A percentile compares a stretch with the other conserved stretches of the same genome.
These are phyloP conservation scores for Agaricales sp. DNA, from an alignment of 1,284 basidiomycete genomes.

Conservation along the genomic window DNA sequence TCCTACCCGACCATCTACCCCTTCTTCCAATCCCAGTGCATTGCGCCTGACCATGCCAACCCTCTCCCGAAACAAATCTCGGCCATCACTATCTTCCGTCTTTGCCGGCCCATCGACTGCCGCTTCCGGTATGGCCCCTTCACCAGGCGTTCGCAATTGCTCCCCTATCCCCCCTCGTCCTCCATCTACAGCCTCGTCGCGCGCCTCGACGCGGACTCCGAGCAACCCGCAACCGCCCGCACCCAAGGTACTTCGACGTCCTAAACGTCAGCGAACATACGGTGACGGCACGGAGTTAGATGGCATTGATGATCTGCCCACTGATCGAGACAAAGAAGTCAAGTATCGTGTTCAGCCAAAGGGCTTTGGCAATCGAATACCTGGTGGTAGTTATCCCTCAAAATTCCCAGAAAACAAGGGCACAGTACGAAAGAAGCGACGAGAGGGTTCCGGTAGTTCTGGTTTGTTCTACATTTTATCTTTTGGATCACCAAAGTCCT, in stretches of 20 bases:
- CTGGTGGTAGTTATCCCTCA: conserved; percentile 36
- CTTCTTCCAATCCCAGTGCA: conserved; percentile 62
- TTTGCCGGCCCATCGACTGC: conserved; percentile 40
- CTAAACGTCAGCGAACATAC: conserved; percentile 64
- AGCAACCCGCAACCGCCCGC: conserved; percentile 30
- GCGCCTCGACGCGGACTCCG: conserved; percentile 18
- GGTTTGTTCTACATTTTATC: conserved; percentile 25
- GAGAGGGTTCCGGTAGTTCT: conserved; percentile 26
- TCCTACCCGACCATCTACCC: conserved; percentile 67
- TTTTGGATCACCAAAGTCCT: background rate
- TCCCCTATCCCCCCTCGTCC: conserved; percentile 51
- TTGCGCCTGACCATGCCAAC: conserved; percentile 83
- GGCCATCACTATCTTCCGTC: conserved; percentile 63
- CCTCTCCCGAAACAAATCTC: conserved; percentile 51
- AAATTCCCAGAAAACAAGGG: conserved; percentile 38
- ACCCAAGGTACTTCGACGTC: conserved; percentile 64
- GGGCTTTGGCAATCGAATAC: conserved; percentile 49
- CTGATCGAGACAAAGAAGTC: conserved; percentile 74
- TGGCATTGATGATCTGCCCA: conserved; percentile 81
- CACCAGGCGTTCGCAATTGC: conserved; percentile 30
- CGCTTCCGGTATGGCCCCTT: conserved; percentile 16
- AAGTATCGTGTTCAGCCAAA: conserved; percentile 62
- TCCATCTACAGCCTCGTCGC: conserved; percentile 32
- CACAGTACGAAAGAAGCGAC: conserved; percentile 43
- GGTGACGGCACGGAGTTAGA: conserved; percentile 94